Conservation (phyloP, 176 grass and related monocot species). For the Carex pumila region DNA sequence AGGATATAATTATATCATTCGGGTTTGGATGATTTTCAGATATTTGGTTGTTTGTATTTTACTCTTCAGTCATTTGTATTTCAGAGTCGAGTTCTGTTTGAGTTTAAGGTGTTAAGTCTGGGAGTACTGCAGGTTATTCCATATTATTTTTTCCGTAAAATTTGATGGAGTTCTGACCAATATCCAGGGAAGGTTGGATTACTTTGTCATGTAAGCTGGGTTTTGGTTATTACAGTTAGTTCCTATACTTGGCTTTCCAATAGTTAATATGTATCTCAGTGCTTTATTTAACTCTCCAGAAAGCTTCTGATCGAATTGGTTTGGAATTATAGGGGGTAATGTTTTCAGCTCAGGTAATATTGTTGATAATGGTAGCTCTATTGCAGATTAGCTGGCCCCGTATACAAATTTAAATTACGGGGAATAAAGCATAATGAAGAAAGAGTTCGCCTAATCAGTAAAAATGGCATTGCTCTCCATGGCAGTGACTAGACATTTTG, state of each 20-base stretch:
- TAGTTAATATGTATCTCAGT: not conserved
- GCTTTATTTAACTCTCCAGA: not conserved
- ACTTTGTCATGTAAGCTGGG: not conserved
- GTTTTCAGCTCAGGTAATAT: not conserved
- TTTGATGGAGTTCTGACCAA: too few species aligned
- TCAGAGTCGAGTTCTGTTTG: not conserved
- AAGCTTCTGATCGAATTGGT: not conserved
- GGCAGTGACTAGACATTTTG: too few species aligned
- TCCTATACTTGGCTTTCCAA: not conserved
- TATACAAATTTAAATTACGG: not conserved
- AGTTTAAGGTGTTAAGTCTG: not conserved
- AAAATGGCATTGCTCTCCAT: too few species aligned
- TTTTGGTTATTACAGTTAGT: not conserved
- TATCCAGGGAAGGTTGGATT: too few species aligned
- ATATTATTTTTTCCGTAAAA: too few species aligned
- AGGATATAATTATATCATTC: not conserved
- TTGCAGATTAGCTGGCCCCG: not conserved
- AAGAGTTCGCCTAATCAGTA: too few species aligned
- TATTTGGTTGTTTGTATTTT: not conserved
- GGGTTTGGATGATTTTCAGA: not conserved
- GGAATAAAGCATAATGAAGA: too few species aligned
- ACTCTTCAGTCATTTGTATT: not conserved
- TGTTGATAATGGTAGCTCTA: not conserved
- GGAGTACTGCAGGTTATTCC: too few species aligned
- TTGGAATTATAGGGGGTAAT: too few species aligned